phyloP scores from a whole-genome alignment of 1,284 basidiomycete genomes.

The Moniliophthora roreri region DNA sequence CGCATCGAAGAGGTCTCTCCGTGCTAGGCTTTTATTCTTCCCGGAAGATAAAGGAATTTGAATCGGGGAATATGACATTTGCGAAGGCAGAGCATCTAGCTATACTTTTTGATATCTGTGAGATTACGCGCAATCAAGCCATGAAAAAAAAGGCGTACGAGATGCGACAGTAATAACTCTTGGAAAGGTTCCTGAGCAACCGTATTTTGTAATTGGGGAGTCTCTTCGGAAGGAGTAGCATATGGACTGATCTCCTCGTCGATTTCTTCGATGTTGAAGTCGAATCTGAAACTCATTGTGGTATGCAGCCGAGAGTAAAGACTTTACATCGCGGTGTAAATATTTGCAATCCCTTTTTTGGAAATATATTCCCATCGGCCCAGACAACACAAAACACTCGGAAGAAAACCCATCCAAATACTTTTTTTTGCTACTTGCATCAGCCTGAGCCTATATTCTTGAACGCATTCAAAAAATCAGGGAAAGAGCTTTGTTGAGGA shows the following conservation, averaged over 20 bases:
- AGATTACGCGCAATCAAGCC: slow-evolving; percentile 3
- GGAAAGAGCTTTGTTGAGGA: no score
- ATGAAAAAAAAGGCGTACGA: slow-evolving; percentile 29
- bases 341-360: no score
- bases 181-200: slow-evolving; percentile 21
- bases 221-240: neutral
- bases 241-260: slow-evolving; percentile 21
- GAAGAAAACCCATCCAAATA: no score
- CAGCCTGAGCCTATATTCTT: no score
- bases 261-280: slow-evolving; percentile 48
- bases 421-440: no score
- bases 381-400: no score
- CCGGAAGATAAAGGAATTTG: slow-evolving; percentile 36
- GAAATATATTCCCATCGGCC: no score
- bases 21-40: slow-evolving; percentile 48
- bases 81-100: slow-evolving; percentile 52
- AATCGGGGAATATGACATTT: slow-evolving; percentile 64
- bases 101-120: slow-evolving; percentile 28
- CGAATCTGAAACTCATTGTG: slow-evolving; percentile 48
- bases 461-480: no score
- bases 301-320: neutral
- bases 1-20: slow-evolving; percentile 92
- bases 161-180: slow-evolving; percentile 31
- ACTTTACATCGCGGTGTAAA: no score
- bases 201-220: neutral